Conservation (phyloP, 768 basidiomycete genomes). For the Leccinum uliginosum region DNA sequence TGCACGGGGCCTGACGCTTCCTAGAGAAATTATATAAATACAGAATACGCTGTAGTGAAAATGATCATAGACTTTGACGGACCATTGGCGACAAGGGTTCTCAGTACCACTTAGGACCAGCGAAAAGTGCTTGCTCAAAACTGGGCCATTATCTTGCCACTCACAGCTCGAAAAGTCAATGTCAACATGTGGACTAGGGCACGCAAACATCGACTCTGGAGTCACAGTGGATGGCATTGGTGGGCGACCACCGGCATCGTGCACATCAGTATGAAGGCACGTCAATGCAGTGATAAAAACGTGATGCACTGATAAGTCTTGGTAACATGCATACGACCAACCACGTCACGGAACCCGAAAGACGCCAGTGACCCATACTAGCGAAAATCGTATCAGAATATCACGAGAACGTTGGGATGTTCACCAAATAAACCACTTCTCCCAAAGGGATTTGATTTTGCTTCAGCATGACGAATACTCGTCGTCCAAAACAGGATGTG, state of each 20-base stretch:
- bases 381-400: neutral
- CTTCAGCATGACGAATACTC: neutral
- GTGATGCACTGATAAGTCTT: neutral
- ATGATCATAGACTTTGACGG: slow-evolving; percentile 3
- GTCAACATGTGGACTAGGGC: neutral
- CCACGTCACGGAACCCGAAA: neutral
- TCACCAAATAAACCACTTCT: neutral
- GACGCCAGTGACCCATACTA: neutral
- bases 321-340: neutral
- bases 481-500: neutral
- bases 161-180: neutral
- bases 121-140: neutral
- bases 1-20: slow-evolving; percentile 1
- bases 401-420: neutral
- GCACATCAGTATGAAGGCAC: neutral
- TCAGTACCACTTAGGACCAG: neutral
- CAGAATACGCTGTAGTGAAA: neutral
- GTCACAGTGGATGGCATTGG: neutral
- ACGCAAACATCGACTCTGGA: neutral
- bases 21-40: slow-evolving; percentile 6
- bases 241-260: neutral
- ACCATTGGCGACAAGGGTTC: slow-evolving; percentile 7
- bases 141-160: neutral
- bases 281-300: neutral
- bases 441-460: neutral